Conservation (phyloP, 2,329 filamentous ascomycete species). For the Arthrobotrys entomopaga region DNA sequence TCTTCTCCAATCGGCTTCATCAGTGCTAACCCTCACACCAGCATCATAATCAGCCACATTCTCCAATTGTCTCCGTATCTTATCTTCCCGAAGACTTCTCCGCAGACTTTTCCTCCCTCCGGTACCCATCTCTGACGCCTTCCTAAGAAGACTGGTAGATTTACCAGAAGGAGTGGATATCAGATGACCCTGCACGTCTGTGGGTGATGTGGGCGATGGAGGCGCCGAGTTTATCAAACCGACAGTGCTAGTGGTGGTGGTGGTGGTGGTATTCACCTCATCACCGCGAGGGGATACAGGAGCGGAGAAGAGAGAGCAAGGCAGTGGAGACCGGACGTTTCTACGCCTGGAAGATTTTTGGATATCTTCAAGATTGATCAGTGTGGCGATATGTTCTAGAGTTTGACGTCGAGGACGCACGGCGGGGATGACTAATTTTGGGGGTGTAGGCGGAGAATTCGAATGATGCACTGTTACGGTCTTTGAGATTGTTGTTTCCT, state of each 20-base stretch:
- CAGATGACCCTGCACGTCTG: slow-evolving; percentile 37
- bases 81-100: slow-evolving; percentile 22
- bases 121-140: slow-evolving; percentile 23
- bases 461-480: slow-evolving; percentile 12
- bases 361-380: slow-evolving; percentile 46
- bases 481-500: not conserved
- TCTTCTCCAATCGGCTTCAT: slow-evolving; percentile 35
- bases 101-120: slow-evolving; percentile 19
- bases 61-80: slow-evolving; percentile 21
- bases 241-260: no score
- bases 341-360: slow-evolving; percentile 29
- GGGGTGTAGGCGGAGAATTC: slow-evolving; percentile 7
- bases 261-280: not conserved
- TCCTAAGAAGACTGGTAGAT: slow-evolving; percentile 28
- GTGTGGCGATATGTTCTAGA: slow-evolving; percentile 41
- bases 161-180: slow-evolving; percentile 37
- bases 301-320: slow-evolving; percentile 32
- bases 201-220: slow-evolving; percentile 31
- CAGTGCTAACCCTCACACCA: slow-evolving; percentile 11
- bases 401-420: slow-evolving; percentile 28
- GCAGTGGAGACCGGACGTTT: slow-evolving; percentile 24
- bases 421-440: not conserved
- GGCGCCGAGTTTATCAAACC: slow-evolving; percentile 15
- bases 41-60: slow-evolving; percentile 48
- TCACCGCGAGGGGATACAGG: slow-evolving; percentile 5